phyloP scores from a whole-genome alignment of 1,284 basidiomycete species.

The Microbotryomycetes sp. region DNA sequence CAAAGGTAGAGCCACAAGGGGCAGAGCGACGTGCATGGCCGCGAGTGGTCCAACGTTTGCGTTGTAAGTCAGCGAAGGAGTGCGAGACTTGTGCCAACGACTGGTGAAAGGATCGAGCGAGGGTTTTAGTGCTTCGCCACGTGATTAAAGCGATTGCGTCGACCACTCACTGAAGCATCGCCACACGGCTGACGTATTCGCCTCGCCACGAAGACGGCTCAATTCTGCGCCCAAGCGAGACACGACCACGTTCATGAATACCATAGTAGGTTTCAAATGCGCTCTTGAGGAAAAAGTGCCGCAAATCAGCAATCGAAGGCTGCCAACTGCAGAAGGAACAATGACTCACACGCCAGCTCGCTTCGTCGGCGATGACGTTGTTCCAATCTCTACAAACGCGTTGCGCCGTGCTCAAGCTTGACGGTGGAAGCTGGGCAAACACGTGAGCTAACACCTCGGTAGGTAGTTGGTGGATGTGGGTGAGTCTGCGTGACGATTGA shows the following conservation, averaged over 20 bases:
- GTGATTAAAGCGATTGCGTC: background rate
- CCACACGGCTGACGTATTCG: slow-evolving; percentile 34
- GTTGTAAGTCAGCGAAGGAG: slow-evolving; percentile 22
- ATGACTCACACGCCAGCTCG: slow-evolving; percentile 31
- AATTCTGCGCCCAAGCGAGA: slow-evolving; percentile 25
- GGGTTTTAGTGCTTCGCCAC: background rate
- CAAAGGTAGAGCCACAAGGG: background rate
- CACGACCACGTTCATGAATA: background rate
- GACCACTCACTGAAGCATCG: slow-evolving; percentile 11
- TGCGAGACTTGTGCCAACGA: slow-evolving; percentile 25
- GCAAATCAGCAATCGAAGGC: no score
- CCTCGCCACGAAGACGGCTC: slow-evolving; percentile 28
- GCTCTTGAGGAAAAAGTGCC: background rate
- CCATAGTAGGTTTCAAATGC: slow-evolving; percentile 30
- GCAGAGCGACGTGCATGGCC: slow-evolving; percentile 16
- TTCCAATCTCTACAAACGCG: slow-evolving; percentile 32
- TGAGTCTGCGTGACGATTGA: slow-evolving; percentile 10
- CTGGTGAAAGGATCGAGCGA: background rate
- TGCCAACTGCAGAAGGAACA: background rate
- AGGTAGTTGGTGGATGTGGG: slow-evolving; percentile 30
- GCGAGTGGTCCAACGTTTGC: slow-evolving; percentile 32
- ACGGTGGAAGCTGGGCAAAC: slow-evolving; percentile 34
- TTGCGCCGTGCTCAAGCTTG: slow-evolving; percentile 17
- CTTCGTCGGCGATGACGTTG: slow-evolving; percentile 31
- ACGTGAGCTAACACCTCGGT: slow-evolving; percentile 32